Base-by-base conservation (phyloP, 1,284 basidiomycete species). In the Cerioporus squamosus region DNA sequence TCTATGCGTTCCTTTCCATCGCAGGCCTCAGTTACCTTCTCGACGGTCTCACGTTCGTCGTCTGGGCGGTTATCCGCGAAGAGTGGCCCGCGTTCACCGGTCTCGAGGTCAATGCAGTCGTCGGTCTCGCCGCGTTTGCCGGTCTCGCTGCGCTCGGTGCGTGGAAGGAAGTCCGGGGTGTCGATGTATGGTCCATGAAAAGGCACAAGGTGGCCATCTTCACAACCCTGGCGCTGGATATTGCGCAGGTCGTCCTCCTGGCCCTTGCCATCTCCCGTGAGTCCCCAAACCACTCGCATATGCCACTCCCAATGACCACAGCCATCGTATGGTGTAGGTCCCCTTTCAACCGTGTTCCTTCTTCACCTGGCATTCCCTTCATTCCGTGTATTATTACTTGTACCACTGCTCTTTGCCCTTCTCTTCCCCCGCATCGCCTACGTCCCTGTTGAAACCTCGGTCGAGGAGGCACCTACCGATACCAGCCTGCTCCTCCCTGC, bases 1-100 rank as follows among this genome's bases (percentile, higher is more conserved):
- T 94, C 71, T 79, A 93, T 55, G 73, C 78, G 52, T 77, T 93
- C 65, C 79, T 94, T 52, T 84, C 86, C 55, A 77, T 93, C 51
- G 69, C 86, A 74, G 87, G 95, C 77, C 64, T 96, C 76, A 81
- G 95, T 73, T 87, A 93, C 83, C 84, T 99, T 79, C 77, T 95
- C 76, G 83, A 99, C 82, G 81, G 96, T 55, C 75, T 90, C 50
- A 78, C 86, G 8, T 88, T 90, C 67, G 83, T 87, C 50, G 72
- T 84, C 22, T 81, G 81, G 67, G 83, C 87, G 23, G 79, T 93
- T 44, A 67, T 93, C 60, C 76, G 80, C 65, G 85, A 87, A 66
- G 64, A 77, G 18, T 93, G 91, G 91, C 82, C 79, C 10, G 75
- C 75, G 47, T 73, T 80, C 63, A 85, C 85, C n/a, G 87, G 85